Percentiles rank a stretch among this genome's conserved stretches.
phyloP scores from a whole-genome alignment of 192 early-diverging fungal genomes.

The Rhizophagus sp. region DNA sequence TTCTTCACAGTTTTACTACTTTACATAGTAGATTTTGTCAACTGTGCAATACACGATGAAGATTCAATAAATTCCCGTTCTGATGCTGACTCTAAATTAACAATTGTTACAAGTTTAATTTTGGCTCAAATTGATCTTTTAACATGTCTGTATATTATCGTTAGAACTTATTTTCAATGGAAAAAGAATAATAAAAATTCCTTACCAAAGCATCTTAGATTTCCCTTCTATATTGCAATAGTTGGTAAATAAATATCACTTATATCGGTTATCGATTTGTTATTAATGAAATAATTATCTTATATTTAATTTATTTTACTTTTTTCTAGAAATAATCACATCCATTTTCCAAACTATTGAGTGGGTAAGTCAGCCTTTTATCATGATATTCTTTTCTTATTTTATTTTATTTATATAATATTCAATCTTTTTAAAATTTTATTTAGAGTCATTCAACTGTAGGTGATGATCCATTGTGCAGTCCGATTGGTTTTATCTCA shows the following conservation, averaged over 20 bases:
- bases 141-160: background rate
- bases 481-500: background rate
- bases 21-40: background rate
- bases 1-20: background rate
- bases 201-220: background rate
- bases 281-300: background rate
- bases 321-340: background rate
- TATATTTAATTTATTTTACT: background rate
- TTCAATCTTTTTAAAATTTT: background rate
- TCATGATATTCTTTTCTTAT: background rate
- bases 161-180: background rate
- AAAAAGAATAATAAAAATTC: background rate
- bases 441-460: background rate
- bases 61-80: background rate
- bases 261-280: background rate
- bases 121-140: background rate
- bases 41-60: background rate
- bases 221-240: background rate
- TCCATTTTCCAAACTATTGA: background rate
- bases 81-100: background rate
- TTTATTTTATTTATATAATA: background rate
- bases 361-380: background rate
- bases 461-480: background rate
- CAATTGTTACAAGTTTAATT: background rate
- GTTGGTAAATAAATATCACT: background rate